A percentile compares a stretch with the other conserved stretches of the same genome.
Conservation (phyloP, 2,329 filamentous ascomycete genomes). For the Mycosphaerella sp. region DNA sequence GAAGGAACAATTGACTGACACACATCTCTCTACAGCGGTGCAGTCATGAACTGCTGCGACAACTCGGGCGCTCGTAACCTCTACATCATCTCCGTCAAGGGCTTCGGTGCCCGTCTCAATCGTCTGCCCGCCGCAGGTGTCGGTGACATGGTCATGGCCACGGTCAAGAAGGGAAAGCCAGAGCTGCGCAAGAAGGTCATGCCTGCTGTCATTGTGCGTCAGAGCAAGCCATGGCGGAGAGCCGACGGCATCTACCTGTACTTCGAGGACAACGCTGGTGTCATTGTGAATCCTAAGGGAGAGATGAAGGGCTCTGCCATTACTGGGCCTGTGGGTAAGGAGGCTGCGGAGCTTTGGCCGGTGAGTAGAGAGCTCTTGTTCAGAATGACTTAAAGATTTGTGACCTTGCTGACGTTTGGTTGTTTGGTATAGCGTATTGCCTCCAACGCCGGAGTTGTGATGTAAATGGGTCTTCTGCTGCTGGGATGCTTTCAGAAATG, state of each 20-base stretch:
- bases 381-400: background rate
- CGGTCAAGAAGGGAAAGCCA: slow-evolving; percentile 99
- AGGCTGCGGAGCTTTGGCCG: slow-evolving; percentile 99
- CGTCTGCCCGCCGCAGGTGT: slow-evolving; percentile 94
- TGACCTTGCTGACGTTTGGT: background rate
- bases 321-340: slow-evolving; percentile 98
- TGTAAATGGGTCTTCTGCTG: slow-evolving; percentile 57
- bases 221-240: slow-evolving; percentile 99
- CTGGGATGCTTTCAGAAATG: slow-evolving; percentile 9
- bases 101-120: slow-evolving; percentile 95
- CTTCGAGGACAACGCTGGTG: slow-evolving; percentile 99
- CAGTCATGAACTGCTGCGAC: slow-evolving; percentile 99
- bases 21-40: slow-evolving; percentile 59
- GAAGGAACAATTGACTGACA: slow-evolving; percentile 12
- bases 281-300: slow-evolving; percentile 99
- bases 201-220: slow-evolving; percentile 97
- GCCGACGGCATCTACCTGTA: slow-evolving; percentile 98
- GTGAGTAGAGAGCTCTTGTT: slow-evolving; percentile 51
- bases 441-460: slow-evolving; percentile 99
- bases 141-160: slow-evolving; percentile 99
- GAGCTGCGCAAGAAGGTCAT: slow-evolving; percentile 99
- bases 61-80: slow-evolving; percentile 97
- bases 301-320: slow-evolving; percentile 99
- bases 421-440: slow-evolving; percentile 75
- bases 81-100: slow-evolving; percentile 99